Conservation (phyloP, 768 basidiomycete species). For the Psilocybe azurescens region DNA sequence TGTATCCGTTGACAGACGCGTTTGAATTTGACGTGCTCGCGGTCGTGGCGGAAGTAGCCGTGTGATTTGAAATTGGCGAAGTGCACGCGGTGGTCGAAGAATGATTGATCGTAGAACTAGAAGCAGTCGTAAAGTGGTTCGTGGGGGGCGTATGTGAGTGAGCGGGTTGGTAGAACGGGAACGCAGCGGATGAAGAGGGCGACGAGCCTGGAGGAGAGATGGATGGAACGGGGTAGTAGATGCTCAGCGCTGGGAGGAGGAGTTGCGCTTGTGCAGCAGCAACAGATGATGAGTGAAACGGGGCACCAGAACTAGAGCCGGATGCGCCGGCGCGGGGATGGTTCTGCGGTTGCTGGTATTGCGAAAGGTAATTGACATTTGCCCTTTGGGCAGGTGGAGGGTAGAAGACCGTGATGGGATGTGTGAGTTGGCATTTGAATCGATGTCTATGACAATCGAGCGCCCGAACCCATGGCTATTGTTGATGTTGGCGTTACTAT, state of each 20-base stretch:
- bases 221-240: constrained; percentile 33
- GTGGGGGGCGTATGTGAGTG: constrained; percentile 9
- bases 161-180: constrained; percentile 17
- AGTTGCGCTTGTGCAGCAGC: constrained; percentile 17
- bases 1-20: background rate
- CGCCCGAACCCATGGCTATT: background rate
- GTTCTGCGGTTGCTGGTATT: background rate
- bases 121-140: constrained; percentile 2
- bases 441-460: background rate
- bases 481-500: background rate
- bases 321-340: background rate
- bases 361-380: constrained; percentile 4
- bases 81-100: background rate
- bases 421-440: background rate
- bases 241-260: constrained; percentile 32
- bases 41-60: background rate
- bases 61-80: background rate
- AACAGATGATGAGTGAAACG: background rate
- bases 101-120: background rate
- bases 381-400: constrained; percentile 17
- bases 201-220: constrained; percentile 20
- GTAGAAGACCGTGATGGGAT: constrained; percentile 4
- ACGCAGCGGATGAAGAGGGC: constrained; percentile 17
- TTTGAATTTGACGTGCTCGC: background rate
- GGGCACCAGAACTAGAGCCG: background rate